Percentiles rank a stretch among this genome's conserved stretches.
phyloP scores from a whole-genome alignment of 371 early-diverging fungal species.

The Mucor irregularis region DNA sequence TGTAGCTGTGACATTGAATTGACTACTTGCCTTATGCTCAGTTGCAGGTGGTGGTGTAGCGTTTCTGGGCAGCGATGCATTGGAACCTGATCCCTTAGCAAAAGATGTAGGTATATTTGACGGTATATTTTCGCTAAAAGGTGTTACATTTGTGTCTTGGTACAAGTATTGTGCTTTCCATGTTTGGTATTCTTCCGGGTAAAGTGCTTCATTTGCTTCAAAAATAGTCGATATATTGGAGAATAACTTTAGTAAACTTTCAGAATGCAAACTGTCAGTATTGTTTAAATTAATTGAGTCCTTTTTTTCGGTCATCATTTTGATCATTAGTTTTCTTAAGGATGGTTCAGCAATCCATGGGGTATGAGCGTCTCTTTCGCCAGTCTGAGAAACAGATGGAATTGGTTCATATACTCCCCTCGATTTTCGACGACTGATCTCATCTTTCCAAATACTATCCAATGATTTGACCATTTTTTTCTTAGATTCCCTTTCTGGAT shows the following conservation, averaged over 20 bases:
- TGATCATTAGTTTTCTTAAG: slow-evolving; percentile 16
- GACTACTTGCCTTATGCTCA: not conserved
- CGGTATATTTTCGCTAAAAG: too few relatives aligned
- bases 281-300: not conserved
- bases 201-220: slow-evolving; percentile 47
- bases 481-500: not conserved
- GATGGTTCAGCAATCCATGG: slow-evolving; percentile 26
- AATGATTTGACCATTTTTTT: slow-evolving; percentile 60
- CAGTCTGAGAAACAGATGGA: slow-evolving; percentile 16
- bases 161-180: not conserved
- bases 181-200: slow-evolving; percentile 22
- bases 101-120: too few relatives aligned
- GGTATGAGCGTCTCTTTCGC: slow-evolving; percentile 3
- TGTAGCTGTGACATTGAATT: slow-evolving; percentile 23
- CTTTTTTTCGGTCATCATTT: slow-evolving; percentile 9
- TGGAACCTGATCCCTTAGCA: too few relatives aligned
- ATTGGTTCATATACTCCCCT: slow-evolving; percentile 11
- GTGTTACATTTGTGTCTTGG: too few relatives aligned
- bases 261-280: not conserved
- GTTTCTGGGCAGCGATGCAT: too few relatives aligned
- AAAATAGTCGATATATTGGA: slow-evolving; percentile 43
- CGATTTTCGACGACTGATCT: slow-evolving; percentile 22
- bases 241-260: not conserved
- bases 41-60: not conserved
- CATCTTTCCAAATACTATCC: slow-evolving; percentile 59